Base-by-base conservation (phyloP, 169 alveolate genomes). In the Theileria equi region DNA sequence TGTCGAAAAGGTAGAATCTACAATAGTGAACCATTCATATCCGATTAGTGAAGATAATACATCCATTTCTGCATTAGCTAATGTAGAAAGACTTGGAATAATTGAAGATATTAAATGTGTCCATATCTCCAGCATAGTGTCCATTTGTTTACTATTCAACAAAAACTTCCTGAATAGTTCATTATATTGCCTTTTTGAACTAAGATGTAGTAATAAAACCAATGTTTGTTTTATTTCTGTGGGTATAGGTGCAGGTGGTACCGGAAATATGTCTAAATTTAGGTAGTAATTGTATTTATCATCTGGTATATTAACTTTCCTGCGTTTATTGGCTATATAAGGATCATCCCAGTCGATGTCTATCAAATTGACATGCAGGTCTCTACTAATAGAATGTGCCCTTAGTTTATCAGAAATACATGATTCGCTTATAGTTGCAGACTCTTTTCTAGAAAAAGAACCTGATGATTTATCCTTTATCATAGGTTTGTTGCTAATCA, bases 231-330 rank as follows among this genome's bases (percentile, higher is more conserved):
- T 17, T 25, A 74, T 53, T 8, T 64, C 44, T n/a, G 45, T 52
- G 8, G 78, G 84, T 31, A 74, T 11, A 19, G 50, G 52, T 8
- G 63, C 72, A 1, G 78, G 78, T n/a, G 84, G 84, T 25, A 62
- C 71, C n/a, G 65, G 61, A n/a, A 28, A 47, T 13, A 74, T 47
- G 4, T 28, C 31, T 25, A 68, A 21, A 40, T 32, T 28, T 13
- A 21, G 11, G 58, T 43, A 74, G 29, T 74, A 47, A 2, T 34
- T 57, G 11, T 21, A 29, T 17, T 65, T 48, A 6, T 74, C 73
- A 28, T 7, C 61, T 8, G 41, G 3, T 19, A 71, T 60, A n/a
- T 76, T 76, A 29, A 71, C 68, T 17, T 60, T 59, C 44, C 11
- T 49, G 2, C 47, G 76, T 23, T 67, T 43, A 7, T 38, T 21